Conservation (phyloP, 306 rosid genomes). For the Carpinus fangiana region DNA sequence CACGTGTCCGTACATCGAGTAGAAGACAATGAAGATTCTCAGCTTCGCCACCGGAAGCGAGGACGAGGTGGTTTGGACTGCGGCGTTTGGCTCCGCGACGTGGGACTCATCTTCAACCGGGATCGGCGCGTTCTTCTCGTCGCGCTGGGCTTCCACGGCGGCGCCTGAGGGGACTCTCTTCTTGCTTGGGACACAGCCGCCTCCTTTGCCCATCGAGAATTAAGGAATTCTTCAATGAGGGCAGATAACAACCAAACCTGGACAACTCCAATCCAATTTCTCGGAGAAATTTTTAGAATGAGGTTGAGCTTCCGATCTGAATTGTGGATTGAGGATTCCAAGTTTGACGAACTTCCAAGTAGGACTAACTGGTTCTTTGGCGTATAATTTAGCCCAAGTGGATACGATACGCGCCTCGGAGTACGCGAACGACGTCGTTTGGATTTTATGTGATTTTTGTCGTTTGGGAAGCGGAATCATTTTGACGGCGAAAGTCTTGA, state of each 20-base stretch:
- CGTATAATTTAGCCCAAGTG: no score
- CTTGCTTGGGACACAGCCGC: conserved; percentile 95
- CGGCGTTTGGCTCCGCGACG: conserved; percentile 11
- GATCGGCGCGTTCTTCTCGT: conserved; percentile 35
- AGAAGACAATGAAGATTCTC: conserved; percentile 77
- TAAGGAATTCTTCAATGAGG: conserved; percentile 4
- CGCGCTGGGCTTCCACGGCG: conserved; percentile 28
- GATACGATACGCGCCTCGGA: no score
- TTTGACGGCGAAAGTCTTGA: no score
- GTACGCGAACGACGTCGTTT: no score
- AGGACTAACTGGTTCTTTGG: background rate
- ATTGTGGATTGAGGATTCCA: background rate
- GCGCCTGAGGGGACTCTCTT: conserved; percentile 47
- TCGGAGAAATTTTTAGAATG: background rate
- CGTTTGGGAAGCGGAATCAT: no score
- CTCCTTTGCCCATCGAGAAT: conserved; percentile 83
- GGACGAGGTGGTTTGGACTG: conserved; percentile 10
- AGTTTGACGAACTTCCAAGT: conserved; percentile 14
- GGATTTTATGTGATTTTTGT: no score
- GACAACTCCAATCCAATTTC: background rate
- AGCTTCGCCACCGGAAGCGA: conserved; percentile 31
- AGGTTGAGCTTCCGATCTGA: background rate
- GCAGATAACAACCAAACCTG: background rate
- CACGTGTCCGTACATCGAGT: conserved; percentile 96
- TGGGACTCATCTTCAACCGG: conserved; percentile 20